Conservation (phyloP, 2,329 filamentous ascomycete genomes). For the Colletotrichum phormii region DNA sequence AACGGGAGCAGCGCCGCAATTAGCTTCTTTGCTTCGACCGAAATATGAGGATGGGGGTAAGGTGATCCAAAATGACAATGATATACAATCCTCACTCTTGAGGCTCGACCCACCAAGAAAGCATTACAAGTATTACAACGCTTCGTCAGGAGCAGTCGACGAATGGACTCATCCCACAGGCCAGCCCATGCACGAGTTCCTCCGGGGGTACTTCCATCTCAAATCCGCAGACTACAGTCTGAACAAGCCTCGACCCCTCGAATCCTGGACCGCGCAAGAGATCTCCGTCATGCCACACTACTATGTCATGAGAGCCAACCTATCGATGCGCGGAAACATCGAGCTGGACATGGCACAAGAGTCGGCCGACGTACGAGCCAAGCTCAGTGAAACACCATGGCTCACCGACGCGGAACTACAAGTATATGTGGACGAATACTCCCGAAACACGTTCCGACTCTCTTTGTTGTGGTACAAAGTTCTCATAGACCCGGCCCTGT, state of each 20-base stretch:
- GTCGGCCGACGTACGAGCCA: neutral
- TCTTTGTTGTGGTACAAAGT: constrained; percentile 76
- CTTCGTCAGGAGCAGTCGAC: constrained; percentile 60
- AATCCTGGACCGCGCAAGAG: constrained; percentile 66
- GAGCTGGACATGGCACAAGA: constrained; percentile 48
- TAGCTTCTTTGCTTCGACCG: neutral
- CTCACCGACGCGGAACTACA: constrained; percentile 67
- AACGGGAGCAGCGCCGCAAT: neutral
- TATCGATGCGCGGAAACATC: constrained; percentile 70
- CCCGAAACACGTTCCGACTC: constrained; percentile 72
- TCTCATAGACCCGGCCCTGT: constrained; percentile 58
- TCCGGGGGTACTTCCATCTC: constrained; percentile 76
- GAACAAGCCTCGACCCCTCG: constrained; percentile 65
- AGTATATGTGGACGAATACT: constrained; percentile 71
- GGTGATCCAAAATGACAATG: constrained; percentile 35
- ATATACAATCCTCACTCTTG: constrained; percentile 68
- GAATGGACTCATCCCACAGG: constrained; percentile 44
- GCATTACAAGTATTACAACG: constrained; percentile 78
- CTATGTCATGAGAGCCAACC: constrained; percentile 72
- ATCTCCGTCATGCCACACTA: constrained; percentile 73
- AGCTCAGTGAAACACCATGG: constrained; percentile 54
- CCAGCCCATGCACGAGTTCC: constrained; percentile 61
- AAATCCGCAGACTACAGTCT: constrained; percentile 72
- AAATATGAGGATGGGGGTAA: constrained; percentile 22
- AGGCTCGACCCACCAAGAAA: constrained; percentile 68